A percentile compares a stretch with the other conserved stretches of the same genome.
These are phyloP conservation scores for Mortierella alpina DNA, from an alignment of 192 early-diverging fungal species.

Conservation along the genomic window DNA sequence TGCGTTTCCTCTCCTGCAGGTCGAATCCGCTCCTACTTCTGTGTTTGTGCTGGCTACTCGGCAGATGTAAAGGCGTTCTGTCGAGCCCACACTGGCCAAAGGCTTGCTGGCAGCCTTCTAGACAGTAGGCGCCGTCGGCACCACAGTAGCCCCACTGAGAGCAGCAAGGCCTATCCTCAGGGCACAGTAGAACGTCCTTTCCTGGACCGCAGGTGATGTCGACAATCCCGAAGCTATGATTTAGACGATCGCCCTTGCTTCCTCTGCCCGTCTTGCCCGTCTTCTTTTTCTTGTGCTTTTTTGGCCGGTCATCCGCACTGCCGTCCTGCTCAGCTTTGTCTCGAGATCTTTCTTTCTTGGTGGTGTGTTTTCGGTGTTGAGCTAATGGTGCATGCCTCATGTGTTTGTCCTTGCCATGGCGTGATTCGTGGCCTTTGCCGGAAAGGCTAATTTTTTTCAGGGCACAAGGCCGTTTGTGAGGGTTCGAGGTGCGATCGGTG, in stretches of 20 bases:
- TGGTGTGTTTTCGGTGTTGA: neutral
- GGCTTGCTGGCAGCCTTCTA: conserved; percentile 9
- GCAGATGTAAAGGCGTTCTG: neutral
- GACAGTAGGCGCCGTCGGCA: conserved; percentile 11
- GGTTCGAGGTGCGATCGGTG: neutral
- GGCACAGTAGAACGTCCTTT: neutral
- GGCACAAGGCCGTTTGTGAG: neutral
- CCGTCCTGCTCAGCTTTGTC: neutral
- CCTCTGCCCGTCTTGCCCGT: neutral
- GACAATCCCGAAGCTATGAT: neutral
- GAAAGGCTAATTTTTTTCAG: neutral
- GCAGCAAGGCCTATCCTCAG: conserved; percentile 22
- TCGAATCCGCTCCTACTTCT: conserved; percentile 19
- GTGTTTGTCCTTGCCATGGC: neutral
- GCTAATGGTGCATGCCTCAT: too few species aligned
- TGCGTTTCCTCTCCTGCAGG: conserved; percentile 6
- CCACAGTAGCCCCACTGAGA: conserved; percentile 43
- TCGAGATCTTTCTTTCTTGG: neutral
- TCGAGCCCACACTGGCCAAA: conserved; percentile 20
- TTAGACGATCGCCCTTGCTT: neutral
- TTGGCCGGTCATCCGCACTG: neutral
- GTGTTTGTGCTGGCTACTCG: neutral
- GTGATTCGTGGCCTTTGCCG: neutral
- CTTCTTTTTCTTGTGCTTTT: neutral
- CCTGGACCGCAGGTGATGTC: conserved; percentile 13